Percentiles rank a stretch among this genome's conserved stretches.
Evolutionary conservation across 1,139 yeast species (phyloP).

Genomic region (Magnusiomyces suaveolens): DNA sequence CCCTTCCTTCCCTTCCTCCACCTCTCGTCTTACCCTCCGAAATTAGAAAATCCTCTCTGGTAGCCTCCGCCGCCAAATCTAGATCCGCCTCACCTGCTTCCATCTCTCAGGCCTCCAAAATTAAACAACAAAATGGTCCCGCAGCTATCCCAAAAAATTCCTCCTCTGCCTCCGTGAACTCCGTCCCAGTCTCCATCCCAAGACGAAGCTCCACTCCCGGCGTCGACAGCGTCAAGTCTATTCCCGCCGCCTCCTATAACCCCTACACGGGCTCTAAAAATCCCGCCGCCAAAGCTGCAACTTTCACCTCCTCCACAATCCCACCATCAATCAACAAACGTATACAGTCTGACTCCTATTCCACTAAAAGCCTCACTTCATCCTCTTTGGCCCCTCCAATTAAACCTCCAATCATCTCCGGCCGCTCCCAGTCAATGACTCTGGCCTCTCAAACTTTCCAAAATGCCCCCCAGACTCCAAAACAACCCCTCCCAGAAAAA

Average conservation of each 20-base stretch:
- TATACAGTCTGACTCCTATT: not conserved
- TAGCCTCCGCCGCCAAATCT: slow-evolving; percentile 17
- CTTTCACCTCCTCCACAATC: not conserved
- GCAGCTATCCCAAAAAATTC: slow-evolving; percentile 3
- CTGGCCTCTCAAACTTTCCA: slow-evolving; percentile 8
- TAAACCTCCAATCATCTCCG: not conserved
- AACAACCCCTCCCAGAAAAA: slow-evolving; percentile 6
- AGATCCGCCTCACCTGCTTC: slow-evolving; percentile 14
- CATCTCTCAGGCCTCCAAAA: slow-evolving; percentile 2
- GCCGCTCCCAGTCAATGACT: slow-evolving; percentile 1
- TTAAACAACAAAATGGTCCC: slow-evolving; percentile 9
- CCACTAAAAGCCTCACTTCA: not conserved
- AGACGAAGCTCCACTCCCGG: slow-evolving; percentile 2
- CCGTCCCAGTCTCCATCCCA: slow-evolving; percentile 4
- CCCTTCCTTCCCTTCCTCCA: slow-evolving; percentile 13
- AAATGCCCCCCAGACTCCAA: slow-evolving; percentile 3
- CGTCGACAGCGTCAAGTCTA: not conserved
- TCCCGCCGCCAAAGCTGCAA: not conserved
- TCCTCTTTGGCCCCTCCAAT: not conserved
- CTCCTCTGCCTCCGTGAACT: slow-evolving; percentile 1
- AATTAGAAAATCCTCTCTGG: slow-evolving; percentile 22
- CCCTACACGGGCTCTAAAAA: slow-evolving; percentile 4
- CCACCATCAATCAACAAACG: not conserved
- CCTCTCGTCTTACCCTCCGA: slow-evolving; percentile 28
- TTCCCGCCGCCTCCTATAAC: slow-evolving; percentile 1